Evolutionary conservation across 257 asterid species (phyloP).

Genomic region (Solanum etuberosum): DNA sequence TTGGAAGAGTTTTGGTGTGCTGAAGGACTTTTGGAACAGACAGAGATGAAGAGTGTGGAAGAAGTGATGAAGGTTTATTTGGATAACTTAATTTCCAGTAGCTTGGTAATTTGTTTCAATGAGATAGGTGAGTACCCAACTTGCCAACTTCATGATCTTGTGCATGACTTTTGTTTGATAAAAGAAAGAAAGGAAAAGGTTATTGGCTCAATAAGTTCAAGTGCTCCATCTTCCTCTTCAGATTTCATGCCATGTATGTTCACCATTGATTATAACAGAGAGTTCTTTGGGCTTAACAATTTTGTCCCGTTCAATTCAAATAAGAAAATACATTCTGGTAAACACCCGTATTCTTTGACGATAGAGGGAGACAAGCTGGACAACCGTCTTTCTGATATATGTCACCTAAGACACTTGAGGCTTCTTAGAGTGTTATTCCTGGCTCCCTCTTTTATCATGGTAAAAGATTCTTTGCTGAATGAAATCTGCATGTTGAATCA

Average conservation of each 20-base stretch:
- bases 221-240: neutral
- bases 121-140: neutral
- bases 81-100: neutral
- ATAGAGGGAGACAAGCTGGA: neutral
- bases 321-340: neutral
- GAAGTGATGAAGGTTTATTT: constrained; percentile 4
- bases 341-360: neutral
- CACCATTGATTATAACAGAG: neutral
- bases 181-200: constrained; percentile 1
- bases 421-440: neutral
- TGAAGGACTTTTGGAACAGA: constrained; percentile 4
- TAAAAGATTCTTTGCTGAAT: neutral
- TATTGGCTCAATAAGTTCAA: neutral
- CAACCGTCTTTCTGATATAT: accelerated
- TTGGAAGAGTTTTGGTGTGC: neutral
- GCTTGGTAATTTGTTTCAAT: neutral
- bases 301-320: neutral
- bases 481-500: neutral
- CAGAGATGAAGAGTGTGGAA: neutral
- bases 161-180: constrained; percentile 8
- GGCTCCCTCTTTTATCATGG: neutral
- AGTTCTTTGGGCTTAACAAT: neutral
- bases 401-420: neutral
- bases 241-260: neutral
- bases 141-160: constrained; percentile 11